Base-by-base conservation (phyloP, 768 basidiomycete genomes). In the Leucosporidium yakuticum region DNA sequence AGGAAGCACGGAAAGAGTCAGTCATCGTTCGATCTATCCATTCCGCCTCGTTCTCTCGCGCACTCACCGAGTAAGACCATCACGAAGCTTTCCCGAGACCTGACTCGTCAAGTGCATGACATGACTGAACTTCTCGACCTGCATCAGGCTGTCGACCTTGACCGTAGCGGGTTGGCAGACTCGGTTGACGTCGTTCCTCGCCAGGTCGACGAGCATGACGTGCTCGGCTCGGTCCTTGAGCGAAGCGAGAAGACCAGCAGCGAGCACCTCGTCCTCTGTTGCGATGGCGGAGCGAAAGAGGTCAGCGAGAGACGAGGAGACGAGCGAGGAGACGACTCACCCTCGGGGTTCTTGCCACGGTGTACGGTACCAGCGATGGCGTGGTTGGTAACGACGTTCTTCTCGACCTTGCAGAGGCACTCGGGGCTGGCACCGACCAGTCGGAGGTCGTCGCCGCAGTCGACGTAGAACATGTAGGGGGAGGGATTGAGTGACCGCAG, bases 371-470 rank as follows among this genome's bases (percentile, higher is more conserved):
- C 96, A 17, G 96, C 96, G 66, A 99, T 98, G 19, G 96, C 96
- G 77, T 99, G 96, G 76, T 98, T 98, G 79, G 84, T 95, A 6
- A 99, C 95, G 49, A 61, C 66, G 90, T 87, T 76, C 92, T 90
- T 84, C 78, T 91, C 87, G 29, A 99, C 92, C 78, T 94, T 97
- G 81, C 96, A 97, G 6, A 99, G 82, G 7, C 94, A 97, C 80
- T 99, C 96, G 0, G 96, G 96, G 74, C 91, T 95, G 2, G 96
- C 96, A 17, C 96, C 96, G n/a, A 98, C 93, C 47, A 99, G 83
- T 79, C 97, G 93, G 17, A 95, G 77, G 64, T 91, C 91, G 8
- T 90, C 90, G 11, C 69, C 73, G 73, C 92, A 95, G 75, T 98
- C 90, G 74, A 99, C 78, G 77, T 93, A 99, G 80, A 94, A 99